Evolutionary conservation across 2,329 filamentous ascomycete genomes (phyloP), one percentile per base, ranked within the genome.

Genomic region (Exophiala sp.): DNA sequence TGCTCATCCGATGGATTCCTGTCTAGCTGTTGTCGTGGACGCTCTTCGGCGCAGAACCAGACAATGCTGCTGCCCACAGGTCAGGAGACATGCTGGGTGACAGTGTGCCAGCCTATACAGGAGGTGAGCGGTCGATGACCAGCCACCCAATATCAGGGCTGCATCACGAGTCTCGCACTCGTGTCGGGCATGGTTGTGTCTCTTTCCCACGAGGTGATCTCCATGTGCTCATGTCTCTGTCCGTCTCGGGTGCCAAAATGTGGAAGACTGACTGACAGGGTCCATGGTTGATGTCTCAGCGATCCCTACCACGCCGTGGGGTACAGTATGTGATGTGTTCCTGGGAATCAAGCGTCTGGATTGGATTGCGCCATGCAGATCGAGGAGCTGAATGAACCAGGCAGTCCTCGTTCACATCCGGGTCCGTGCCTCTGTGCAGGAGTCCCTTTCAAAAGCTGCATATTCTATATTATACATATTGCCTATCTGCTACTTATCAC

Each of bases 341-440:
- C 24, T 16, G 4, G 37, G 44, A 29, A 40, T 29, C 5, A 13
- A 13, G 14, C 24, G 30, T n/a, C 9, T 24, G 21, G 30, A 35
- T 32, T 35, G 30, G 43, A 55, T 55, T 52, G 52, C 52, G 52
- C 52, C 48, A 55, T 52, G 48, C 45, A 50, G 48, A 55, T 55
- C 44, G 27, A 23, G 16, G 27, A 42, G 30, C 24, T 22, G 14
- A 29, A 16, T 11, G 34, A n/a, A n/a, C n/a, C n/a, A n/a, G n/a
- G n/a, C n/a, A n/a, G n/a, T n/a, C n/a, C n/a, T n/a, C n/a, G n/a
- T n/a, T n/a, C n/a, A n/a, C n/a, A n/a, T n/a, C n/a, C n/a, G n/a
- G n/a, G n/a, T n/a, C n/a, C n/a, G n/a, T n/a, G n/a, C n/a, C n/a
- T n/a, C n/a, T n/a, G n/a, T n/a, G n/a, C n/a, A n/a, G n/a, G n/a